Conservation (phyloP, 2,329 filamentous ascomycete genomes). For the Talaromyces sp. region DNA sequence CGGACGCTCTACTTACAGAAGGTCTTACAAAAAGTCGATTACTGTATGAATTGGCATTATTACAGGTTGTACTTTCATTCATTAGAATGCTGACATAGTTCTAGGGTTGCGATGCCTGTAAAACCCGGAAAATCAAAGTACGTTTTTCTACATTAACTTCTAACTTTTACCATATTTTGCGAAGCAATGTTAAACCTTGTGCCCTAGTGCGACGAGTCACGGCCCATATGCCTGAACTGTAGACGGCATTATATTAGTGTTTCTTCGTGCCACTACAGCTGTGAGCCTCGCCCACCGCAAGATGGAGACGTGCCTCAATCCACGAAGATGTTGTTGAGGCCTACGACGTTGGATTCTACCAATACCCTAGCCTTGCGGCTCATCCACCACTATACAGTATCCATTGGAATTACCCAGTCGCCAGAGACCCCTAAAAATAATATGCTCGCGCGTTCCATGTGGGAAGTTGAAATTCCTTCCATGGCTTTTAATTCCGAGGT, state of each 20-base stretch:
- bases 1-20: background rate
- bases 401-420: background rate
- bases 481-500: constrained; percentile 8
- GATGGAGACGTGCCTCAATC: background rate
- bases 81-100: background rate
- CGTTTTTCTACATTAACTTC: background rate
- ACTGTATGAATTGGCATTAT: background rate
- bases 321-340: background rate
- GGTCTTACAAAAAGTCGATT: constrained; percentile 9
- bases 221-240: constrained; percentile 9
- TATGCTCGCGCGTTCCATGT: background rate
- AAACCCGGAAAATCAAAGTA: constrained; percentile 10
- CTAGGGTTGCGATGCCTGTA: constrained; percentile 7
- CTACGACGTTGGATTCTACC: constrained; percentile 4
- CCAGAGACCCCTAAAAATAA: background rate
- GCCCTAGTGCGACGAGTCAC: constrained; percentile 8
- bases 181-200: background rate
- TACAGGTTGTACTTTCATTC: background rate
- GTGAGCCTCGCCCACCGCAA: background rate
- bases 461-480: constrained; percentile 6
- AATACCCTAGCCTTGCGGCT: constrained; percentile 5
- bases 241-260: constrained; percentile 2
- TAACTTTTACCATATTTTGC: background rate
- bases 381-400: constrained; percentile 10
- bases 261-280: constrained; percentile 4